A percentile compares a stretch with the other conserved stretches of the same genome.
These are phyloP conservation scores for Juncus inflexus DNA, from an alignment of 176 grass and related monocot genomes.

Conservation along the genomic window DNA sequence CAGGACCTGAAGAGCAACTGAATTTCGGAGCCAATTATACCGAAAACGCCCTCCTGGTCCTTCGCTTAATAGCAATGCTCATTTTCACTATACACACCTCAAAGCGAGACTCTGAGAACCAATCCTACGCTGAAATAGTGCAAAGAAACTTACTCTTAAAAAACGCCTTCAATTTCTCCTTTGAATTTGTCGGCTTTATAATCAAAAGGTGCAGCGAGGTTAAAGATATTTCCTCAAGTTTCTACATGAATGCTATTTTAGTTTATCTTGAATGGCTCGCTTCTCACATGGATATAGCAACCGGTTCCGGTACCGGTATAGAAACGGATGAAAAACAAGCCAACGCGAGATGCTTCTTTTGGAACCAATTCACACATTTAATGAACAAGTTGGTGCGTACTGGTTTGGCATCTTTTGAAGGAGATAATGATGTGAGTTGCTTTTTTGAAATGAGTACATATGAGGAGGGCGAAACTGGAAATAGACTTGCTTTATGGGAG, in stretches of 20 bases:
- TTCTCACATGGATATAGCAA: constrained; percentile 59
- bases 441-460: constrained; percentile 79
- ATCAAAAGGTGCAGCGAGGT: constrained; percentile 63
- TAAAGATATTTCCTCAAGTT: constrained; percentile 63
- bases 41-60: constrained; percentile 59
- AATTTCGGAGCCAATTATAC: constrained; percentile 63
- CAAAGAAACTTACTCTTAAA: constrained; percentile 72
- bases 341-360: constrained; percentile 71
- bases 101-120: constrained; percentile 55
- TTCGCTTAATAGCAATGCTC: constrained; percentile 62
- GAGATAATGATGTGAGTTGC: constrained; percentile 61
- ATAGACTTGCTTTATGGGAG: constrained; percentile 75
- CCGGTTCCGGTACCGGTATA: constrained; percentile 39
- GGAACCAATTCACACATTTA: constrained; percentile 75
- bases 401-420: constrained; percentile 44
- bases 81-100: constrained; percentile 95
- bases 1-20: constrained; percentile 60
- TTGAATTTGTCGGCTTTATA: constrained; percentile 71
- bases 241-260: constrained; percentile 64
- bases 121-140: constrained; percentile 76
- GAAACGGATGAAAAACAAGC: constrained; percentile 73
- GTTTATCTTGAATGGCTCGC: constrained; percentile 91
- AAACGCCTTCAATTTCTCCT: constrained; percentile 69
- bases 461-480: constrained; percentile 73
- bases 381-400: constrained; percentile 75